Percentiles rank a stretch among this genome's conserved stretches.
Evolutionary conservation across 2,329 filamentous ascomycete species (phyloP).

Genomic region (Ustulina deusta): DNA sequence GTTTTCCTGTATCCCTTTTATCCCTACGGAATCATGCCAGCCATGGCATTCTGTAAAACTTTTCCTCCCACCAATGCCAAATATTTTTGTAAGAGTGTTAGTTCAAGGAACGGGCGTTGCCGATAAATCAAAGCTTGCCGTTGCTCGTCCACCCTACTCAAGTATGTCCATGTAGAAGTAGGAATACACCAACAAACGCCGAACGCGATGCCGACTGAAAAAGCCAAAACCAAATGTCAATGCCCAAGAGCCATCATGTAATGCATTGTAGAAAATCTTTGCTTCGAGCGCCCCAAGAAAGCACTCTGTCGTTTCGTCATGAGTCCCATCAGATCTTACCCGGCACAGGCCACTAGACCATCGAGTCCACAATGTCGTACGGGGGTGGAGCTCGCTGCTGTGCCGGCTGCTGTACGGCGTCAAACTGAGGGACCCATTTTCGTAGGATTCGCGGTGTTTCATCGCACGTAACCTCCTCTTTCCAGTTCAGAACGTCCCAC

Average conservation of each 20-base stretch:
- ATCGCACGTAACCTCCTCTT: conserved; percentile 57
- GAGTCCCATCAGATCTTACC: conserved; percentile 35
- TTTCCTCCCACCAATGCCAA: conserved; percentile 29
- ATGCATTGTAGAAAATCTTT: conserved; percentile 44
- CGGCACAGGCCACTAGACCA: conserved; percentile 47
- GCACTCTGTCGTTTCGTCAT: conserved; percentile 44
- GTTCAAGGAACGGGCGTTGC: conserved; percentile 16
- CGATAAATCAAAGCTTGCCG: conserved; percentile 16
- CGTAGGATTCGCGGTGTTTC: conserved; percentile 59
- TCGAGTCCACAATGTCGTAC: conserved; percentile 45
- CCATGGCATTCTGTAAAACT: conserved; percentile 31
- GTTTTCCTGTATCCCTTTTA: conserved; percentile 39
- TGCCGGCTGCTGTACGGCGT: conserved; percentile 37
- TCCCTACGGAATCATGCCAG: conserved; percentile 32
- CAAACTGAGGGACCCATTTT: conserved; percentile 58
- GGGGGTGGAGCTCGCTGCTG: conserved; percentile 38
- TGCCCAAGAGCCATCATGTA: conserved; percentile 45
- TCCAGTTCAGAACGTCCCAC: conserved; percentile 65
- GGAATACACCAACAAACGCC: conserved; percentile 50
- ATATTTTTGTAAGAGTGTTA: conserved; percentile 24
- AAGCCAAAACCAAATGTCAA: conserved; percentile 45
- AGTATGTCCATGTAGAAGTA: conserved; percentile 46
- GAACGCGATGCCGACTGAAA: conserved; percentile 51
- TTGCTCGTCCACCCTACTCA: conserved; percentile 35
- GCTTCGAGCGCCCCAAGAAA: conserved; percentile 36